These are phyloP conservation scores for Leccinum pachyderme DNA, from an alignment of 1,284 basidiomycete genomes.

Conservation along the genomic window DNA sequence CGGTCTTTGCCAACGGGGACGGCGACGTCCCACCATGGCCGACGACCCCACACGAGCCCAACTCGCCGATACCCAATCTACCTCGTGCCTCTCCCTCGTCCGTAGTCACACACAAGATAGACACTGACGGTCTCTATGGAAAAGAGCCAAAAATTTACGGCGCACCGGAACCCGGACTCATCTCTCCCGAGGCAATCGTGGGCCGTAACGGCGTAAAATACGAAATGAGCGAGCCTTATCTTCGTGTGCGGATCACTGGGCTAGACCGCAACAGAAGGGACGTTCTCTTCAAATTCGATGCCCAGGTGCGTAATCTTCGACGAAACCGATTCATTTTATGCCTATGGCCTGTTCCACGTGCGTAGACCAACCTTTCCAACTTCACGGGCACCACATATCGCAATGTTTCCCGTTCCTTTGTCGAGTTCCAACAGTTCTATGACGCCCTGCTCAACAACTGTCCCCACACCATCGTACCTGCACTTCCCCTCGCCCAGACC, in stretches of 20 bases:
- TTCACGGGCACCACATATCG: constrained; percentile 87
- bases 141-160: constrained; percentile 82
- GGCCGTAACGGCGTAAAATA: constrained; percentile 65
- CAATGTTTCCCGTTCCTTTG: constrained; percentile 88
- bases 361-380: constrained; percentile 87
- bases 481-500: constrained; percentile 86
- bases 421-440: constrained; percentile 90
- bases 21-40: constrained; percentile 54
- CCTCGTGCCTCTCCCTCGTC: constrained; percentile 39
- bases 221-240: constrained; percentile 76
- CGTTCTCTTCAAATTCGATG: constrained; percentile 88
- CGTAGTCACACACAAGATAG: constrained; percentile 46
- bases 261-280: constrained; percentile 92
- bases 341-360: neutral
- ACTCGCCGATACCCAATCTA: constrained; percentile 50
- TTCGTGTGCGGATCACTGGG: constrained; percentile 84
- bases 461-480: constrained; percentile 90
- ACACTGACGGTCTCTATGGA: constrained; percentile 59
- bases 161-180: constrained; percentile 74
- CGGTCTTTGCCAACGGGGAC: constrained; percentile 42
- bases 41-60: constrained; percentile 54
- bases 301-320: constrained; percentile 60
- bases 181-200: constrained; percentile 66
- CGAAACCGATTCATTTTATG: neutral
- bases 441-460: constrained; percentile 81